Conservation (phyloP, 306 rosid species). For the Purshia tridentata region DNA sequence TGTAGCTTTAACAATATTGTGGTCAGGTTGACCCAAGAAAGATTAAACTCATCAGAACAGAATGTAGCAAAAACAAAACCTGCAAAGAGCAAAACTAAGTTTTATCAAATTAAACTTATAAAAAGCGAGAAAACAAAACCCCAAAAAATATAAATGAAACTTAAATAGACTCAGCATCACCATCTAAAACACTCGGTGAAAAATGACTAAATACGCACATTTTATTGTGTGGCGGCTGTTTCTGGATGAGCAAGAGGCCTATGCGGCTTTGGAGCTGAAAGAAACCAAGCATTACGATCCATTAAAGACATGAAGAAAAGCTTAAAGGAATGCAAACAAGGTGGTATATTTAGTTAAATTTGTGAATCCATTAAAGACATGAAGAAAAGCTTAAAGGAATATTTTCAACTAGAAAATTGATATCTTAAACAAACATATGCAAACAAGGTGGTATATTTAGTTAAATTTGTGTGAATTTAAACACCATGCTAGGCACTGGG, state of each 20-base stretch:
- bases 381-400: background rate
- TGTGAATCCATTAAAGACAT: background rate
- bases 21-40: background rate
- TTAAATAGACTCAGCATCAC: background rate
- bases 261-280: slow-evolving; percentile 96
- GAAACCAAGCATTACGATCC: slow-evolving; percentile 16
- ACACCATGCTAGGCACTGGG: background rate
- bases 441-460: background rate
- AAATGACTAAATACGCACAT: background rate
- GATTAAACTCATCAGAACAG: background rate
- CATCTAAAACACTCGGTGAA: background rate
- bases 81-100: background rate
- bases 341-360: too few species aligned
- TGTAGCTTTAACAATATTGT: background rate
- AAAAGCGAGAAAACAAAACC: background rate
- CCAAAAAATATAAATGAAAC: background rate
- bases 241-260: slow-evolving; percentile 43
- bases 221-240: slow-evolving; percentile 16
- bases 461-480: background rate
- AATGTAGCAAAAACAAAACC: background rate
- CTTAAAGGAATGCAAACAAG: background rate
- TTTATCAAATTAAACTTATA: background rate
- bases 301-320: background rate
- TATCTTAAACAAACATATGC: background rate
- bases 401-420: background rate